phyloP scores from a whole-genome alignment of 2,329 filamentous ascomycete species.

The Cercospora sp. region DNA sequence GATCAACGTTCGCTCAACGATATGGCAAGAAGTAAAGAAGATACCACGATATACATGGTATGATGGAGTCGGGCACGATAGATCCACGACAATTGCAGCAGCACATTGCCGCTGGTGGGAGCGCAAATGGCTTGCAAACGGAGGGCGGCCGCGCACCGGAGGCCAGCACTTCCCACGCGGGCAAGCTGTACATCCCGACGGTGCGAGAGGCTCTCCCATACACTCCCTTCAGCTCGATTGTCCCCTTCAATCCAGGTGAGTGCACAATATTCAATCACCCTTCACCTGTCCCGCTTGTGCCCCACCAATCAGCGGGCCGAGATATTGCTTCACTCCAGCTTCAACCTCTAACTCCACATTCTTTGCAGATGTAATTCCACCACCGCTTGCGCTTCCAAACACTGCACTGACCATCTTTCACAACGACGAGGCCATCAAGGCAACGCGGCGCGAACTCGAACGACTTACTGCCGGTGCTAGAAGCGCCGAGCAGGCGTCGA shows the following conservation, averaged over 20 bases:
- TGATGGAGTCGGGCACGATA: constrained; percentile 18
- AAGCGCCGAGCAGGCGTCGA: constrained; percentile 59
- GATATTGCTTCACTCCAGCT: constrained; percentile 8
- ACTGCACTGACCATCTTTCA: constrained; percentile 41
- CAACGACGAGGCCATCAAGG: constrained; percentile 26
- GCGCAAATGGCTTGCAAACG: constrained; percentile 16
- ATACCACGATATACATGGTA: constrained; percentile 3
- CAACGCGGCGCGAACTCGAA: constrained; percentile 54
- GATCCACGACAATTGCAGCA: constrained; percentile 18
- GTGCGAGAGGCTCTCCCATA: constrained; percentile 78
- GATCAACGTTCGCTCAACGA: background rate
- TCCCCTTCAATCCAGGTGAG: constrained; percentile 74
- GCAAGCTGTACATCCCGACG: constrained; percentile 42
- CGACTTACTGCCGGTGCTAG: constrained; percentile 70
- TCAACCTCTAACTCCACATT: constrained; percentile 13
- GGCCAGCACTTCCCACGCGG: constrained; percentile 9
- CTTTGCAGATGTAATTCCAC: constrained; percentile 47
- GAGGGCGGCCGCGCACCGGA: constrained; percentile 24
- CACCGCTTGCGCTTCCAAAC: constrained; percentile 45
- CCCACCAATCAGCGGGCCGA: background rate
- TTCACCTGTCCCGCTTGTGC: background rate
- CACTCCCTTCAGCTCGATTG: constrained; percentile 76
- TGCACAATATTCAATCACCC: constrained; percentile 22
- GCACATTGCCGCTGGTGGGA: background rate
- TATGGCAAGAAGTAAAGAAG: constrained; percentile 7